Percentiles rank a stretch among this genome's conserved stretches.
Evolutionary conservation across 768 basidiomycete genomes (phyloP).

Genomic region (Lentinula raphanica): DNA sequence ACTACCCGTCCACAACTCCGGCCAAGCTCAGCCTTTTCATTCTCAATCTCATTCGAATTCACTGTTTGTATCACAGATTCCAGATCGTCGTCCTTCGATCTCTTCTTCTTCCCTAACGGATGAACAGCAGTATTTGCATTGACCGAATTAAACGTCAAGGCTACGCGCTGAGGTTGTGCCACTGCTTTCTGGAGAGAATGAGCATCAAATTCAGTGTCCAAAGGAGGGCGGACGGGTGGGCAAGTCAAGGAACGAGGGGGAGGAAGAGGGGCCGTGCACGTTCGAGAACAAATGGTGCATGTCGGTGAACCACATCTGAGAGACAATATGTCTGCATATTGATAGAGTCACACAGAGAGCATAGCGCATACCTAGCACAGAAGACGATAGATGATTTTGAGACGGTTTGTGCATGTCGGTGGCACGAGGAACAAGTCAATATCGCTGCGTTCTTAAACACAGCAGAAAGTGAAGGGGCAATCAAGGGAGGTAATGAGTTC

Average conservation of each 20-base stretch:
- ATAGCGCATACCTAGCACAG: not conserved
- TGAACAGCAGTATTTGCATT: not conserved
- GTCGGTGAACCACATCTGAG: not conserved
- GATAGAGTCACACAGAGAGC: no score
- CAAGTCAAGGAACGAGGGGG: not conserved
- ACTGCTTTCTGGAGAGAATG: not conserved
- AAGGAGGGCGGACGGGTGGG: not conserved
- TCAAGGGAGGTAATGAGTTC: no score
- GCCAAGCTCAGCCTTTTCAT: not conserved
- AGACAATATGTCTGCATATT: no score
- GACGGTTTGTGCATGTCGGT: not conserved
- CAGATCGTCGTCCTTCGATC: not conserved
- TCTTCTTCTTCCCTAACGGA: not conserved
- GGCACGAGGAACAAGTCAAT: not conserved
- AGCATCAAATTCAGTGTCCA: not conserved
- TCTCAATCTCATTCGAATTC: not conserved
- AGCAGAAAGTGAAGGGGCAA: not conserved
- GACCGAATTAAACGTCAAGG: not conserved
- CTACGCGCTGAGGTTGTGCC: not conserved
- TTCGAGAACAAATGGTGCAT: not conserved
- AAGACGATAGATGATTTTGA: constrained; percentile 1
- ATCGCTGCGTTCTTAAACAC: not conserved
- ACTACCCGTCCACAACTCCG: not conserved
- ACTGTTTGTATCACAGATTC: not conserved
- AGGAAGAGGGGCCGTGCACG: not conserved